Conservation (phyloP, 2,329 filamentous ascomycete genomes). For the Ceratocystis cacaofunesta region DNA sequence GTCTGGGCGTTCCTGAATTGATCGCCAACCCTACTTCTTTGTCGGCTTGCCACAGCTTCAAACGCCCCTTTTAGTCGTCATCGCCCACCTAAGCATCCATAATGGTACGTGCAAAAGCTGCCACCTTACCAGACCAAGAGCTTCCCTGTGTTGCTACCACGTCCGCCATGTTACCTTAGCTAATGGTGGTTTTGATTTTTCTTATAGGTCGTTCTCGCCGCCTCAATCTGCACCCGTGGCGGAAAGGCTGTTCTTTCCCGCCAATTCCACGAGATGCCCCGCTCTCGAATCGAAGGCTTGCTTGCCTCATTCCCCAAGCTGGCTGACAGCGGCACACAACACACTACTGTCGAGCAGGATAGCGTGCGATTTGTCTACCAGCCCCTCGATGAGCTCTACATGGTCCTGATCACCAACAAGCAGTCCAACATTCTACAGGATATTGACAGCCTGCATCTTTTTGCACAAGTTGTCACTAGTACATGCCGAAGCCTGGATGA, state of each 20-base stretch:
- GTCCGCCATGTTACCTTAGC: neutral
- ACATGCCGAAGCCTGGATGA: conserved; percentile 95
- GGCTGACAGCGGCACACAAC: conserved; percentile 86
- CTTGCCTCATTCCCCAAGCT: conserved; percentile 96
- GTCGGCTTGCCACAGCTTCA: neutral
- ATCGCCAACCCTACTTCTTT: neutral
- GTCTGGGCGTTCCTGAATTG: neutral
- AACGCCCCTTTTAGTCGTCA: neutral
- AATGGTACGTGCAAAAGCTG: conserved; percentile 9
- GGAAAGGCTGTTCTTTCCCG: conserved; percentile 96
- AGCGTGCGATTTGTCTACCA: conserved; percentile 99
- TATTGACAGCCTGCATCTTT: conserved; percentile 94
- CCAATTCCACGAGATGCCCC: conserved; percentile 94
- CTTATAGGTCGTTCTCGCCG: conserved; percentile 82
- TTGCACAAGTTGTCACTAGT: conserved; percentile 91
- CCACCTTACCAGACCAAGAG: neutral
- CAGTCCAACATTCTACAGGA: conserved; percentile 99
- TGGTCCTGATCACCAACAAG: conserved; percentile 97
- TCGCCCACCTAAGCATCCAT: neutral
- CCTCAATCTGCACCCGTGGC: conserved; percentile 95
- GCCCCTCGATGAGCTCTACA: conserved; percentile 96
- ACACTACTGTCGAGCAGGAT: conserved; percentile 97
- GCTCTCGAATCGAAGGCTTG: conserved; percentile 89
- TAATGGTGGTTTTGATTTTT: neutral
- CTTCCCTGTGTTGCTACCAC: neutral